A percentile compares a stretch with the other conserved stretches of the same genome.
Evolutionary conservation across 1,284 basidiomycete genomes (phyloP).

Genomic region (Somion occarium): DNA sequence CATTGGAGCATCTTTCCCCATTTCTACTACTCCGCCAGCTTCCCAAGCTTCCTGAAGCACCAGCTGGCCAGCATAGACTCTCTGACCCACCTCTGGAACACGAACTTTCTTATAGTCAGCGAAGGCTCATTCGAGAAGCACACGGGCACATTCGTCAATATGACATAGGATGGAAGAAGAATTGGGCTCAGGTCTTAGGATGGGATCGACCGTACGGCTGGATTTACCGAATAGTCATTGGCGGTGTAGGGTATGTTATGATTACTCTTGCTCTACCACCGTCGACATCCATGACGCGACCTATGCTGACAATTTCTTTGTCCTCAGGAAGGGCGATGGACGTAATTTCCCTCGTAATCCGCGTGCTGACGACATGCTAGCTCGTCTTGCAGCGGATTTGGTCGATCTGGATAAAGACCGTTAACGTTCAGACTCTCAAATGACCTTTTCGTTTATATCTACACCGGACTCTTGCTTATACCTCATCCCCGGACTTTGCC

Average conservation of each 20-base stretch:
- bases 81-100: constrained; percentile 73
- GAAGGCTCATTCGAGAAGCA: constrained; percentile 61
- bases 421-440: constrained; percentile 9
- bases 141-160: constrained; percentile 67
- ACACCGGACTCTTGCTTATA: constrained; percentile 5
- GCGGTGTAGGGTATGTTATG: constrained; percentile 55
- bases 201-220: constrained; percentile 46
- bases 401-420: constrained; percentile 47
- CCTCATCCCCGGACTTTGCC: constrained; percentile 5
- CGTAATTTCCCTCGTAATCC: constrained; percentile 61
- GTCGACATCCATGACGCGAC: neutral
- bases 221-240: constrained; percentile 47
- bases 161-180: constrained; percentile 72
- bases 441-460: neutral
- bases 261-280: neutral
- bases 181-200: constrained; percentile 66
- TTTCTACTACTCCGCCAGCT: constrained; percentile 70
- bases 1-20: constrained; percentile 75
- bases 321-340: constrained; percentile 58
- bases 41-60: constrained; percentile 46
- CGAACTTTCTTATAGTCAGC: constrained; percentile 67
- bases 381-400: constrained; percentile 53
- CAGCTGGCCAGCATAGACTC: constrained; percentile 37
- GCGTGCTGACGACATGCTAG: constrained; percentile 57
- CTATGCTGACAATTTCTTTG: neutral